Base-by-base conservation (phyloP, 805 yeast genomes). In the Starmerella apicola region DNA sequence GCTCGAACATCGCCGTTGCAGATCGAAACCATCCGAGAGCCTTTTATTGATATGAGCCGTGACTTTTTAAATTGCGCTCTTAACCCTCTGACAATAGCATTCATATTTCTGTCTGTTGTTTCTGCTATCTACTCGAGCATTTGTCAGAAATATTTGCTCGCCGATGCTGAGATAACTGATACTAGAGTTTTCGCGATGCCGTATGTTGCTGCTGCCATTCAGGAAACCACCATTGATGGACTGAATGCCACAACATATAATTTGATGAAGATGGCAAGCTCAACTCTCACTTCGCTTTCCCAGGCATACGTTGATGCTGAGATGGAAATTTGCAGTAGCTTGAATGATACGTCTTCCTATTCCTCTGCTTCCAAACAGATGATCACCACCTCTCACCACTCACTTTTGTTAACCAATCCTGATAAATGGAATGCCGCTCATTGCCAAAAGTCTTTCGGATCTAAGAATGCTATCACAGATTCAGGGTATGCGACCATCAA, bases 181-280 rank as follows among this genome's bases (percentile, higher is more conserved):
- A 6, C 21, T 8, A 9, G 27, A 13, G 27, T 10, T 15, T 5
- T 9, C 16, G 5, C 33, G 25, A 27, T 28, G 8, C 43, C 43
- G 8, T 35, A 29, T 19, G 32, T 35, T 22, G 39, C 36, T 7
- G 25, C 24, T 10, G 34, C 34, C 6, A 7, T 33, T 18, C 38
- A 23, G 17, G 16, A 15, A 5, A 41, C 39, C 26, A 13, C 40
- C 2, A 9, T 41, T 25, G 32, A 31, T 21, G 25, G 44, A 24
- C n/a, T 42, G 33, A 49, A 42, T 31, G 43, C 45, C 18, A 43
- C 42, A 10, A 32, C 43, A 6, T 45, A 46, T 46, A 45, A 45
- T 17, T 16, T 42, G 31, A 30, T 27, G 13, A 36, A 34, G 12
- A 13, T 30, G 2, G 30, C 42, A 17, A 3, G 15, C 7, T n/a